Percentiles rank a stretch among this genome's conserved stretches.
Evolutionary conservation across 352 stramenopile species (phyloP).

Genomic region (Peronospora destructor): DNA sequence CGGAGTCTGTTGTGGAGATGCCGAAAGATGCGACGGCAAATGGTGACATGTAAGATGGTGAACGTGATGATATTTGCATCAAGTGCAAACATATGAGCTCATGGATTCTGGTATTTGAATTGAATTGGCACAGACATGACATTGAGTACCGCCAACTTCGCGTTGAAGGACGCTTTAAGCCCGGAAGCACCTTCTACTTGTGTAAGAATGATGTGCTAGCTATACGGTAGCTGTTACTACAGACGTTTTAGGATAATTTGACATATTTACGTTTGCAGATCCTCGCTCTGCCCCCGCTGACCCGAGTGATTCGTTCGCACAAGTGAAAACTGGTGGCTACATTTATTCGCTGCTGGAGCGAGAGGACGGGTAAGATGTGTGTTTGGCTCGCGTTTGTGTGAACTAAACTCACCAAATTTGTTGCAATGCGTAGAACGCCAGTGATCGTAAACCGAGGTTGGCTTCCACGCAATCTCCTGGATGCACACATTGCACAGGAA

Average conservation of each 20-base stretch:
- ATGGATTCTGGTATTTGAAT: constrained; percentile 6
- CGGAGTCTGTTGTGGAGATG: constrained; percentile 51
- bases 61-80: neutral
- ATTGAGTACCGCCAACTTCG: constrained; percentile 77
- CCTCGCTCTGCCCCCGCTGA: constrained; percentile 76
- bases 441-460: constrained; percentile 84
- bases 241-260: neutral
- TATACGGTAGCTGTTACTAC: neutral
- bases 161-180: constrained; percentile 59
- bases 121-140: constrained; percentile 37
- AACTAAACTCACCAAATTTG: constrained; percentile 1
- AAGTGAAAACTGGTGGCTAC: constrained; percentile 78
- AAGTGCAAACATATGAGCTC: constrained; percentile 3
- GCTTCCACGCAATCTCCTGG: constrained; percentile 69
- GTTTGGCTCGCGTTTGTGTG: neutral
- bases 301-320: constrained; percentile 64
- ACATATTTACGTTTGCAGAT: constrained; percentile 30
- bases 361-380: constrained; percentile 44
- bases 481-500: constrained; percentile 52
- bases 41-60: constrained; percentile 39
- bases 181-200: constrained; percentile 71
- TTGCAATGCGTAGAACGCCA: constrained; percentile 39
- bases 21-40: constrained; percentile 50
- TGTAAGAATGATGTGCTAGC: constrained; percentile 33
- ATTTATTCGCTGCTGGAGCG: constrained; percentile 78